phyloP scores from a whole-genome alignment of 2,329 filamentous ascomycete species.

The Pyricularia grisea region DNA sequence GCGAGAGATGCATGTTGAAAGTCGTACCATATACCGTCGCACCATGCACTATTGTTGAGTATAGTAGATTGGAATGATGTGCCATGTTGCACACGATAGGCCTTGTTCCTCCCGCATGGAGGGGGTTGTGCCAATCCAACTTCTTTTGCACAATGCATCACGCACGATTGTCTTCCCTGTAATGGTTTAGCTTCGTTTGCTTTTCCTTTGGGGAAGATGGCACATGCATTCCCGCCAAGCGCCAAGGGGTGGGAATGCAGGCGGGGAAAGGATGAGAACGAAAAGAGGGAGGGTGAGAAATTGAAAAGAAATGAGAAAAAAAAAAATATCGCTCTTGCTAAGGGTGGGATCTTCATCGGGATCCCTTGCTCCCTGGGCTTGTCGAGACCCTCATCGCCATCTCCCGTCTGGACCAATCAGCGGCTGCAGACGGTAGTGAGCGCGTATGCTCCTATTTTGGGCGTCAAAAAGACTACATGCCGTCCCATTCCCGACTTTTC shows the following conservation, averaged over 20 bases:
- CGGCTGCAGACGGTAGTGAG: not conserved
- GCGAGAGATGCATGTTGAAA: not conserved
- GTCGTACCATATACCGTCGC: not conserved
- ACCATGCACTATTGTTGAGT: not conserved
- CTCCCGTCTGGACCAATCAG: constrained; percentile 3
- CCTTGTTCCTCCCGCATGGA: not conserved
- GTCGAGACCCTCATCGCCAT: not conserved
- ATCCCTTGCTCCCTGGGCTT: not conserved
- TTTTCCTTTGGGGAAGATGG: not conserved
- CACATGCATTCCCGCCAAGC: constrained; percentile 1
- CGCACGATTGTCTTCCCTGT: constrained; percentile 1
- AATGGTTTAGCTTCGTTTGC: constrained; percentile 1
- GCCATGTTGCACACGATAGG: not conserved
- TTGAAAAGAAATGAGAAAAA: not conserved
- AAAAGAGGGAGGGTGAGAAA: not conserved
- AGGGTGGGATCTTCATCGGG: not conserved
- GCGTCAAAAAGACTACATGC: not conserved
- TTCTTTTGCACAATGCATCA: not conserved
- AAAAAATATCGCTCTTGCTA: not conserved
- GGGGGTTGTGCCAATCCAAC: not conserved
- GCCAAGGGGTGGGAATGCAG: constrained; percentile 1
- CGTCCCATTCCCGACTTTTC: not conserved
- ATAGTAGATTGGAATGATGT: not conserved
- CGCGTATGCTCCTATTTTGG: constrained; percentile 5
- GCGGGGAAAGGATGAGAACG: not conserved